These are phyloP conservation scores for Pleurotus platypus DNA, from an alignment of 768 basidiomycete species.

Conservation along the genomic window DNA sequence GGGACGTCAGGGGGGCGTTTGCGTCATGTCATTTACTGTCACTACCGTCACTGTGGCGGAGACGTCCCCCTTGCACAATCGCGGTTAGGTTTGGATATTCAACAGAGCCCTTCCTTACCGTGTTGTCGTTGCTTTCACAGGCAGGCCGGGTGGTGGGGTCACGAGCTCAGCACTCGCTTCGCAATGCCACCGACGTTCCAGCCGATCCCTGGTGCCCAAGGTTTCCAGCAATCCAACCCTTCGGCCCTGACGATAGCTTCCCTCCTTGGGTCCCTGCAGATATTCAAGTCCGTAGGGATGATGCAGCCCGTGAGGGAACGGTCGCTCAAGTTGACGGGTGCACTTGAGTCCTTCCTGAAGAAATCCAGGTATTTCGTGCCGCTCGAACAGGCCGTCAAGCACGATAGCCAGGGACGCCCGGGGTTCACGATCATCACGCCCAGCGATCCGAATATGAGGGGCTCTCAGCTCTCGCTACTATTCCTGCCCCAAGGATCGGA, in stretches of 20 bases:
- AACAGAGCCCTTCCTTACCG: not conserved
- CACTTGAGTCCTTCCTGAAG: constrained; percentile 62
- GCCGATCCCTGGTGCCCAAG: constrained; percentile 86
- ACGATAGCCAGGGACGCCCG: constrained; percentile 22
- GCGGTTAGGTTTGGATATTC: too few species aligned
- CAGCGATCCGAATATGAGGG: constrained; percentile 56
- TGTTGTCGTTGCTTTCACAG: constrained; percentile 36
- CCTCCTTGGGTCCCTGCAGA: constrained; percentile 77
- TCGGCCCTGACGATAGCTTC: constrained; percentile 76
- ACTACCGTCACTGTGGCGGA: not conserved
- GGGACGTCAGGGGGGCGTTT: too few species aligned
- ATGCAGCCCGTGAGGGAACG: constrained; percentile 65
- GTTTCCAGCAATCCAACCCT: constrained; percentile 96
- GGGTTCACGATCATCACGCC: constrained; percentile 96
- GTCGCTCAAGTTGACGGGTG: constrained; percentile 64
- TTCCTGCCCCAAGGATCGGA: constrained; percentile 61
- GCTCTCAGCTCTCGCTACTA: constrained; percentile 84
- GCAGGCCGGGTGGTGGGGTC: constrained; percentile 98
- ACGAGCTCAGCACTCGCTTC: constrained; percentile 84
- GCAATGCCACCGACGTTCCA: constrained; percentile 82
- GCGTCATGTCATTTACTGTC: not conserved
- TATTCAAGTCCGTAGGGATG: constrained; percentile 79
- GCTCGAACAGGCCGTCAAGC: constrained; percentile 26
- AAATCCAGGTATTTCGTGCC: constrained; percentile 64
- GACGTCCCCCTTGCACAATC: not conserved